Base-by-base conservation (phyloP, 2,329 filamentous ascomycete genomes). In the Nectriaceae sp. region DNA sequence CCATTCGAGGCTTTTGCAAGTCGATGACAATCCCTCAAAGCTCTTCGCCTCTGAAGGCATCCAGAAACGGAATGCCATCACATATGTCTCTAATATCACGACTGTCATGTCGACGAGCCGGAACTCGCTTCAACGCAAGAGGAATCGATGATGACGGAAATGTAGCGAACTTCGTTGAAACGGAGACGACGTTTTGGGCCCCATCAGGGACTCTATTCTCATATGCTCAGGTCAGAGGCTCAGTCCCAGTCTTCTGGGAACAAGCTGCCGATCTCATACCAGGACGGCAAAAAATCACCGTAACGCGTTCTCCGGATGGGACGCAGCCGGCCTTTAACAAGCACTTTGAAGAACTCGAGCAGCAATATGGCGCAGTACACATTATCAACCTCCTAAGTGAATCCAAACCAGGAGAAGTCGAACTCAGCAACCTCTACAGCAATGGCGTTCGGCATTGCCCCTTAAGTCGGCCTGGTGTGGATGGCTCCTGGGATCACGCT, bases 81-180 rank as follows among this genome's bases (percentile, higher is more conserved):
- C 87, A 84, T 45, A 76, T 99, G 60, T 97, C 92, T 1, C 77
- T 97, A 19, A 94, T 97, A 53, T 97, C 94, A 2, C 83, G 94
- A 24, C 76, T 97, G 31, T 97, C 94, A 2, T 97, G 92, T 64
- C 82, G 85, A 59, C 84, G 93, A 71, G 94, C 94, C 16, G 94
- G 94, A 19, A 99, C 94, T 15, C 83, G 94, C 35, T 99, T 97
- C 77, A 97, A 97, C 68, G 88, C 93, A n/a, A 82, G 94, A 58
- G 94, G 94, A 33, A 96, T 99, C 55, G 94, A 99, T 64, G 94
- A 99, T 66, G 91, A 97, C 64, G 94, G 94, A 13, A 90, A 97
- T 61, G 94, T 97, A 21, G 92, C 94, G 52, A 99, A 99, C 69
- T 99, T 96, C 70, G 94, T 97, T n/a, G 94, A 99, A 70, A 94